Evolutionary conservation across 768 basidiomycete genomes (phyloP).

Genomic region (Chlorophyllum brunneum): DNA sequence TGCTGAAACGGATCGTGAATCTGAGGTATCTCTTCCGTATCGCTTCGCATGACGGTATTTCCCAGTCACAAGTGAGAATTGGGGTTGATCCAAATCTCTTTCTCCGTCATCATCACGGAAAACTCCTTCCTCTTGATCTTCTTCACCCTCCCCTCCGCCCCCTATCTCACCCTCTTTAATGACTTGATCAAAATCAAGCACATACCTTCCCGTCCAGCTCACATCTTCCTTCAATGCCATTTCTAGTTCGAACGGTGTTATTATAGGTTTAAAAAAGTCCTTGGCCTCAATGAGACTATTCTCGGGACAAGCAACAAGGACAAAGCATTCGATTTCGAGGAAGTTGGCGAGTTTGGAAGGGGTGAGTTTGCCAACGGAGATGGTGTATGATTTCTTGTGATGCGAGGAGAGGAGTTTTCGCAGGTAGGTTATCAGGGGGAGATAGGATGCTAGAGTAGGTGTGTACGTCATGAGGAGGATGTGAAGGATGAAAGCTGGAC

Average conservation of each 20-base stretch:
- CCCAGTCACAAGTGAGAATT: slow-evolving; percentile 85
- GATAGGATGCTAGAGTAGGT: slow-evolving; percentile 61
- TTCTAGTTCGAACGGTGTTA: slow-evolving; percentile 91
- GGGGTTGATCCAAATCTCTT: slow-evolving; percentile 65
- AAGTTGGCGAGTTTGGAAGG: slow-evolving; percentile 96
- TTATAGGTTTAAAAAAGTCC: slow-evolving; percentile 89
- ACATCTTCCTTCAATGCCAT: slow-evolving; percentile 70
- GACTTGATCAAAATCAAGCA: slow-evolving; percentile 70
- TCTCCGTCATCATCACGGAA: slow-evolving; percentile 29
- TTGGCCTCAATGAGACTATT: slow-evolving; percentile 80
- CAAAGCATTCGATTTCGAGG: slow-evolving; percentile 93
- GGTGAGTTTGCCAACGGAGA: slow-evolving; percentile 92
- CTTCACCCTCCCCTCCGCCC: background rate
- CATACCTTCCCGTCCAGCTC: slow-evolving; percentile 74
- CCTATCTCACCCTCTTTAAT: slow-evolving; percentile 24
- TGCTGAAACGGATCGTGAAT: background rate
- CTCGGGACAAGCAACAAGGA: slow-evolving; percentile 92
- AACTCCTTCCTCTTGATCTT: slow-evolving; percentile 17
- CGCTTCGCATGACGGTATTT: slow-evolving; percentile 76
- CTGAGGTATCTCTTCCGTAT: slow-evolving; percentile 36
- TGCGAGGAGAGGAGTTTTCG: slow-evolving; percentile 60
- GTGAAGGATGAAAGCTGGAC: slow-evolving; percentile 21
- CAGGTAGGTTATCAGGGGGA: slow-evolving; percentile 81
- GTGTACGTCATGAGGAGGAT: background rate
- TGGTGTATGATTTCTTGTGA: slow-evolving; percentile 90